These are phyloP conservation scores for Lipomyces sp. DNA, from an alignment of 805 yeast genomes.

Conservation along the genomic window DNA sequence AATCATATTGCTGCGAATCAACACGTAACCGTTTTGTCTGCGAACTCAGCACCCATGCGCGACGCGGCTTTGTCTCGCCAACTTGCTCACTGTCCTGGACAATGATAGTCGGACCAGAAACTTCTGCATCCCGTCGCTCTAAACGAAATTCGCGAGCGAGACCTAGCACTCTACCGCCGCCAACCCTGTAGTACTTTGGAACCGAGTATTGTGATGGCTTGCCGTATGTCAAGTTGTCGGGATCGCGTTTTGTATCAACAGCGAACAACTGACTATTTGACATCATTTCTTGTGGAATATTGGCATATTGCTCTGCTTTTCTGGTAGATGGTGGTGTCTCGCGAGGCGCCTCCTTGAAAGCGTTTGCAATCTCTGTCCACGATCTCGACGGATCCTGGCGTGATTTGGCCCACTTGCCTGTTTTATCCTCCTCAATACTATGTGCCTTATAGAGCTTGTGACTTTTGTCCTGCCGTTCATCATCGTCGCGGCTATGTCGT, in stretches of 20 bases:
- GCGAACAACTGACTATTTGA: conserved; percentile 17
- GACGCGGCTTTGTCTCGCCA: not conserved
- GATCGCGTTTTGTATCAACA: conserved; percentile 16
- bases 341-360: not conserved
- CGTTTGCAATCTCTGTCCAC: not conserved
- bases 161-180: conserved; percentile 29
- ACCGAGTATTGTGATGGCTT: conserved; percentile 17
- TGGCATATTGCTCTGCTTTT: not conserved
- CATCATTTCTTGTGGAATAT: not conserved
- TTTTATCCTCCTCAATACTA: not conserved
- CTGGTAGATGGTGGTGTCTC: not conserved
- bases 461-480: not conserved
- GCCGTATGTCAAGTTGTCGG: conserved; percentile 17
- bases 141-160: conserved; percentile 12
- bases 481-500: not conserved
- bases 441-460: not conserved
- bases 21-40: conserved; percentile 5
- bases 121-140: not conserved
- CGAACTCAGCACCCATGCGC: conserved; percentile 7
- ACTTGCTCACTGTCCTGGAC: not conserved
- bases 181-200: conserved; percentile 24
- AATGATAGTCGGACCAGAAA: not conserved
- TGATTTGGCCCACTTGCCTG: not conserved
- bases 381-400: not conserved
- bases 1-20: not conserved